Conservation (phyloP, 2,329 filamentous ascomycete species). For the Fusarium dimerum region DNA sequence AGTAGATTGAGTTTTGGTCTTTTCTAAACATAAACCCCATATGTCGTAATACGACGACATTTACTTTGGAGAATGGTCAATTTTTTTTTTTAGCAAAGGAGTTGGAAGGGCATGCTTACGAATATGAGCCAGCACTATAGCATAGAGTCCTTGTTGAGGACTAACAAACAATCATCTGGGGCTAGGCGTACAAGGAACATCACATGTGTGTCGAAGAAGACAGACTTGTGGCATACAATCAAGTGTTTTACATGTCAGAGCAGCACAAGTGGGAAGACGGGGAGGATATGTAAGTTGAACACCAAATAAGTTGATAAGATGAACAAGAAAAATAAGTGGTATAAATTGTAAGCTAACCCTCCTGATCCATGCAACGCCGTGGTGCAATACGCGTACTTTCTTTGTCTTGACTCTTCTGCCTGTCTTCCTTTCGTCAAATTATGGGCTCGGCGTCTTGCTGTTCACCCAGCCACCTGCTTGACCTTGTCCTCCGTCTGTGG, state of each 20-base stretch:
- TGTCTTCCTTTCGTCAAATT: not conserved
- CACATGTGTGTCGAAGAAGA: not conserved
- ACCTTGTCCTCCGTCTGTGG: slow-evolving; percentile 73
- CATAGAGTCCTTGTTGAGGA: not conserved
- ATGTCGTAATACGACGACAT: not conserved
- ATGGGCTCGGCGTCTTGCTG: not conserved
- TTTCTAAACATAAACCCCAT: not conserved
- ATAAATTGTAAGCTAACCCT: not conserved
- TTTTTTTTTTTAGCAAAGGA: slow-evolving; percentile 24
- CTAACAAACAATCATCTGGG: not conserved
- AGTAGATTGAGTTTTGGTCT: slow-evolving; percentile 40
- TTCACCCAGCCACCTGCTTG: slow-evolving; percentile 72
- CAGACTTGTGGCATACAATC: not conserved
- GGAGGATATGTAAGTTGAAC: no score
- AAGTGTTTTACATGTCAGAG: not conserved
- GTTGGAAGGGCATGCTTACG: slow-evolving; percentile 9
- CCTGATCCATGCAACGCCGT: not conserved
- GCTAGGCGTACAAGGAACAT: not conserved
- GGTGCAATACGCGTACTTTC: not conserved
- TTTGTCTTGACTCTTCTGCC: not conserved
- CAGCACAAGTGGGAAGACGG: not conserved
- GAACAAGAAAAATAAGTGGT: not conserved
- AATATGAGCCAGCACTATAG: not conserved
- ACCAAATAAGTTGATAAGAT: no score
- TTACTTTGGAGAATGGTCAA: not conserved